Evolutionary conservation across 139 green algal species (phyloP), one percentile per base, ranked within the genome.

Genomic region (Gonium pectorale): DNA sequence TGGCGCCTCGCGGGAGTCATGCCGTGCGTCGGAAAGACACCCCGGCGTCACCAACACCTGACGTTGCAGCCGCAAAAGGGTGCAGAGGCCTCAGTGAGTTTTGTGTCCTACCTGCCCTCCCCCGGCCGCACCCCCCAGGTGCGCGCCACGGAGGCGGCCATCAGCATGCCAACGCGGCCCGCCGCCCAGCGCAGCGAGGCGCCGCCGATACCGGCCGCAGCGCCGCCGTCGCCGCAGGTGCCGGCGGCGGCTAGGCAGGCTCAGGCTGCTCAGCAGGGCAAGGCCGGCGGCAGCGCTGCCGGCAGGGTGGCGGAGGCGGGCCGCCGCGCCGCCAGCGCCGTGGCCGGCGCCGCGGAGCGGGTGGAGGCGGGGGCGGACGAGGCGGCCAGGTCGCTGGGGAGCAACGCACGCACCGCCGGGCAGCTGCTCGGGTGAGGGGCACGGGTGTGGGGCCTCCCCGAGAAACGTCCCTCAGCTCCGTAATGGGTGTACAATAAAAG

Each of bases 361-460:
- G 52, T 29, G 37, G 73, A 21, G 51, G 72, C 33, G 51, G 72
- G 13, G 21, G 49, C 27, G 51, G n/a, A 22, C 3, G 72, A 17
- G 0, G 72, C 35, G 37, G 49, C 73, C 2, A 5, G 22, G 24
- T 41, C 41, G 9, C 29, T 31, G 26, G 4, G 24, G 4, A 40
- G 29, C 37, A 56, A 37, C 27, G 56, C 54, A 2, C 3, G n/a
- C 26, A 81, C 73, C 37, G 40, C 73, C 1, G 73, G 73, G 21
- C 73, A 69, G 40, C 73, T 69, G 51, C 27, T 69, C 8, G 54
- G 54, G 73, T 81, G 52, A 27, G 73, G n/a, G n/a, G n/a, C n/a
- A n/a, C n/a, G n/a, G n/a, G n/a, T n/a, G n/a, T n/a, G n/a, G n/a
- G n/a, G n/a, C n/a, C n/a, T n/a, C n/a, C n/a, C n/a, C n/a, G n/a